Evolutionary conservation across 129 eudicot genomes (phyloP).

Genomic region (Apium graveolens): DNA sequence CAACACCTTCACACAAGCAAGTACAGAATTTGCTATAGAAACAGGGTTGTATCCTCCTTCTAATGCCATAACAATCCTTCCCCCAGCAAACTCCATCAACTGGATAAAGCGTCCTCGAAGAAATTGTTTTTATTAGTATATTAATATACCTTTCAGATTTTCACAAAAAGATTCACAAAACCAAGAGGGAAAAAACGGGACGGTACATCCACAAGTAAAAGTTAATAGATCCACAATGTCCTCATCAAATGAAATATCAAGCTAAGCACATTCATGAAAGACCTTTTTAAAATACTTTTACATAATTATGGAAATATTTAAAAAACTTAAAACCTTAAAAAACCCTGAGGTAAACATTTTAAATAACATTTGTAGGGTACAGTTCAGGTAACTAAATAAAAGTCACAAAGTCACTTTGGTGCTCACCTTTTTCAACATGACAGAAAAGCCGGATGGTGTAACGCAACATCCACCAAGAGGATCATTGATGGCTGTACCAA

Average conservation of each 20-base stretch:
- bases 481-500: constrained; percentile 69
- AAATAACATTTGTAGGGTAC: not conserved
- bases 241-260: not conserved
- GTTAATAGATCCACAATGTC: not conserved
- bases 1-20: constrained; percentile 71
- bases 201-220: not conserved
- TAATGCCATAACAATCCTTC: constrained; percentile 74
- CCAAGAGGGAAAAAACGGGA: not conserved
- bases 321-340: not conserved
- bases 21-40: constrained; percentile 69
- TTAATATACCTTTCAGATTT: not conserved
- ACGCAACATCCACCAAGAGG: constrained; percentile 95
- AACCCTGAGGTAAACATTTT: not conserved
- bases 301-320: not conserved
- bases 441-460: constrained; percentile 73
- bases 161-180: not conserved
- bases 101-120: constrained; percentile 21
- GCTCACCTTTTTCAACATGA: constrained; percentile 75
- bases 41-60: constrained; percentile 93
- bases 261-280: not conserved
- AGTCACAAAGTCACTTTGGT: not conserved
- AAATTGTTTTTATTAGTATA: not conserved
- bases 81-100: constrained; percentile 82
- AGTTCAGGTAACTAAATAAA: not conserved
- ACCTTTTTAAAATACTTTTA: not conserved